Base-by-base conservation (phyloP, 495 filamentous ascomycete species). In the Penicillium paxilli region DNA sequence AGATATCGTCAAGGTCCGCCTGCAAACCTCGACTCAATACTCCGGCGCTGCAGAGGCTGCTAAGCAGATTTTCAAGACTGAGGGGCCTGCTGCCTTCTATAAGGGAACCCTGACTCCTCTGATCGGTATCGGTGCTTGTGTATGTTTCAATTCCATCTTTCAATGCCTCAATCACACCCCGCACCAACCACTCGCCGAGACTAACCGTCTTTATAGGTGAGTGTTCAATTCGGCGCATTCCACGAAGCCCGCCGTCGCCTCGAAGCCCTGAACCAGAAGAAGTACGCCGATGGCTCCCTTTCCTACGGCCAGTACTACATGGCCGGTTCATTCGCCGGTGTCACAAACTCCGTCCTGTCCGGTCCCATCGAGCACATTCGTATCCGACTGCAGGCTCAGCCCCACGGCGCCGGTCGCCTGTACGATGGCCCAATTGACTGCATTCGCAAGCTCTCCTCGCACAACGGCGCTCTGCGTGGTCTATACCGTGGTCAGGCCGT, bases 1-100 rank as follows among this genome's bases (percentile, higher is more conserved):
- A 88, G 94, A 98, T 78, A 98, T 98, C 45, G 88, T 98, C 69
- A 98, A 98, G 80, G 95, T 98, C 54, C 89, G 94, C 35, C 80
- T 98, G 21, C 94, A 98, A 73, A 98, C 94, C 11, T 89, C 85
- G 41, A 83, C 80, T 17, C 78, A 89, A 58, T 95, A 96, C 78
- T 78, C 80, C 52, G 87, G 81, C 63, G 94, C 94, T 40, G 68
- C 92, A 26, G 81, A 91, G 59, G 88, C 87, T 55, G 94, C 92
- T 1, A 78, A 78, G 41, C 83, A 89, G 60, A 97, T 98, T 73
- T 89, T 89, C 67, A 85, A 83, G 62, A 87, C 89, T 68, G 94
- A 98, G 72, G 95, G 94, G 2, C 79, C 92, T 1, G 65, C 87
- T 3, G 93, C 94, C 41, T 98, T 98, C 82, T 98, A 98, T 82